Conservation (phyloP, 108 stramenopile genomes). For the Aurantiochytrium sp. region DNA sequence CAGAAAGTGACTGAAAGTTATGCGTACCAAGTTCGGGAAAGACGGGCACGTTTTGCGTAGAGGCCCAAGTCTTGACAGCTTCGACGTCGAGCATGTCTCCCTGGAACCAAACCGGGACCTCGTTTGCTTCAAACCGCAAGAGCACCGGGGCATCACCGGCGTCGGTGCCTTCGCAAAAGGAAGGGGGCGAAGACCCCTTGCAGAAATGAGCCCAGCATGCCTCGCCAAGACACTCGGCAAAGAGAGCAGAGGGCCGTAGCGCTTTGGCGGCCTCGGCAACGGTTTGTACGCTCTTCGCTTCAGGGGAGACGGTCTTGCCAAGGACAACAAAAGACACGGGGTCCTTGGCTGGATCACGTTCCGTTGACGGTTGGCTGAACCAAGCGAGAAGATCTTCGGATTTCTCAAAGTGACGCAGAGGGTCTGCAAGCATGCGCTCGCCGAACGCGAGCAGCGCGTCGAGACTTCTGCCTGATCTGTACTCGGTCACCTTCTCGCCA, state of each 20-base stretch:
- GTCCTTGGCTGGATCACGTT: background rate
- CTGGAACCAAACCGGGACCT: background rate
- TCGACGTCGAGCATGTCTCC: background rate
- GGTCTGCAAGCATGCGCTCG: background rate
- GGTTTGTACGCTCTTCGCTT: background rate
- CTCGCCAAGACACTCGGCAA: background rate
- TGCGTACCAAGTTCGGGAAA: background rate
- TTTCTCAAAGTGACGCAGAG: background rate
- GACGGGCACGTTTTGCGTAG: too few relatives aligned
- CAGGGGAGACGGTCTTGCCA: background rate
- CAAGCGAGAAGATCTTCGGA: background rate
- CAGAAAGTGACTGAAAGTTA: background rate
- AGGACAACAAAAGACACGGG: background rate
- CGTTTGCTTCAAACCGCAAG: background rate
- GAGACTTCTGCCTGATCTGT: background rate
- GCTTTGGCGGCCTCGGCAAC: background rate
- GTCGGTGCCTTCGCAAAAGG: background rate
- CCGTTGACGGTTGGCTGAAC: background rate
- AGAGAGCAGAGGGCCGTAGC: background rate
- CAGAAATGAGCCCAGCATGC: background rate
- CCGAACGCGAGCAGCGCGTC: background rate
- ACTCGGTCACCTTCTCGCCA: constrained; percentile 35
- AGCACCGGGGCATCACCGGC: background rate
- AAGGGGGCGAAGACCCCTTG: too few relatives aligned
- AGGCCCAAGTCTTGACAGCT: too few relatives aligned